Evolutionary conservation across 163 green algal species (phyloP).

Genomic region (Scenedesmus sp.): DNA sequence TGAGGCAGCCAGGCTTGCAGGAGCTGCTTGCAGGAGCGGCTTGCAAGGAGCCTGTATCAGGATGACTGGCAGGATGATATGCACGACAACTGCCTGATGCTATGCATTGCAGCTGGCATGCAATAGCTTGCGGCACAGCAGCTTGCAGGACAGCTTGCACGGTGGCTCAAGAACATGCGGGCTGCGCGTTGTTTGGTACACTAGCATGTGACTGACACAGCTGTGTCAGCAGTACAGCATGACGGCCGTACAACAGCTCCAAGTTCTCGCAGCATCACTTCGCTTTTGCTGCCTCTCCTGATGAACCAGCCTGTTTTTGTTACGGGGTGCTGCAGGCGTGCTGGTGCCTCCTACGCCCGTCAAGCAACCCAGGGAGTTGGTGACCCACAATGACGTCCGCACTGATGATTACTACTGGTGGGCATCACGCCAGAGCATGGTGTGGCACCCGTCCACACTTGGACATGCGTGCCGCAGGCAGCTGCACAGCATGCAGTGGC

Average conservation of each 20-base stretch:
- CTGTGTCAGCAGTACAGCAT: too few species aligned
- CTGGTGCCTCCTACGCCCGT: constrained; percentile 68
- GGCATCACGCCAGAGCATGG: background rate
- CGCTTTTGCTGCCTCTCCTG: background rate
- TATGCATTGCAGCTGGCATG: background rate
- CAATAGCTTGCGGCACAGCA: background rate
- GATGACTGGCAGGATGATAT: background rate
- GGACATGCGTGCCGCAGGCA: background rate
- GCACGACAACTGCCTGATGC: background rate
- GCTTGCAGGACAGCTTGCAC: background rate
- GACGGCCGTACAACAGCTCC: too few species aligned
- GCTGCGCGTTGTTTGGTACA: too few species aligned
- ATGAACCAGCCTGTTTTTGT: too few species aligned
- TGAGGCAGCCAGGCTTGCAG: constrained; percentile 22
- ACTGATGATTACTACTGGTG: constrained; percentile 87
- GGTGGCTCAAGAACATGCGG: too few species aligned
- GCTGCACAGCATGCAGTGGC: background rate
- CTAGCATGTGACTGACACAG: too few species aligned
- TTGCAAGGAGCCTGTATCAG: background rate
- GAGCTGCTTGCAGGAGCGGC: background rate
- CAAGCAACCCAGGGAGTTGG: constrained; percentile 64
- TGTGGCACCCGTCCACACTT: background rate
- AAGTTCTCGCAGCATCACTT: too few species aligned
- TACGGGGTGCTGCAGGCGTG: constrained; percentile 69
- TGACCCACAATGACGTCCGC: constrained; percentile 68